phyloP scores from a whole-genome alignment of 1,139 yeast species.

The Meyerozyma carpophila region DNA sequence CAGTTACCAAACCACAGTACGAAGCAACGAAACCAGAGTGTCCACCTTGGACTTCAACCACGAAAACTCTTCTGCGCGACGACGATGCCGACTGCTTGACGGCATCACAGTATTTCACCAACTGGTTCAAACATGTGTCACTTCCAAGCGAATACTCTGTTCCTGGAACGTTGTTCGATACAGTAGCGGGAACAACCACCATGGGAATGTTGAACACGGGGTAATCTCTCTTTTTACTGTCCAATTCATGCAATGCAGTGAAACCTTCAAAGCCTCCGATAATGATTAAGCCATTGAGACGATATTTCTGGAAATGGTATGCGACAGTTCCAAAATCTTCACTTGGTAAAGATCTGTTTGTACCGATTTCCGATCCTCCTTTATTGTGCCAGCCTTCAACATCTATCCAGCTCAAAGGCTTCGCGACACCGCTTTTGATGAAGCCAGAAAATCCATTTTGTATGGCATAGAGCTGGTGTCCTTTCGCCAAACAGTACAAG shows the following conservation, averaged over 20 bases:
- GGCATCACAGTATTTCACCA: slow-evolving; percentile 90
- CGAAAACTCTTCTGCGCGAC: slow-evolving; percentile 89
- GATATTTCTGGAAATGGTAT: slow-evolving; percentile 78
- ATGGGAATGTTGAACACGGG: slow-evolving; percentile 93
- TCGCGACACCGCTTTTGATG: slow-evolving; percentile 71
- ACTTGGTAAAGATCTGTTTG: slow-evolving; percentile 82
- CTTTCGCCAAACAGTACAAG: slow-evolving; percentile 82
- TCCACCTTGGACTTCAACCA: slow-evolving; percentile 97
- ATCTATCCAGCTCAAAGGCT: slow-evolving; percentile 75
- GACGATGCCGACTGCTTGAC: slow-evolving; percentile 94
- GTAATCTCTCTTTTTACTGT: slow-evolving; percentile 63
- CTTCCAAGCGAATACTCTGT: slow-evolving; percentile 91
- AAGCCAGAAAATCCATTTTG: slow-evolving; percentile 93
- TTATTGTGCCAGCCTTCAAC: slow-evolving; percentile 85
- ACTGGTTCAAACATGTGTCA: slow-evolving; percentile 88
- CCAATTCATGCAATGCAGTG: slow-evolving; percentile 73
- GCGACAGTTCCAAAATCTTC: slow-evolving; percentile 86
- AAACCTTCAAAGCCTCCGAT: slow-evolving; percentile 97
- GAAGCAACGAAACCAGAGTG: slow-evolving; percentile 92
- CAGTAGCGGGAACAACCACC: slow-evolving; percentile 91
- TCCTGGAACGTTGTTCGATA: slow-evolving; percentile 97
- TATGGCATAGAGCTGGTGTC: slow-evolving; percentile 83
- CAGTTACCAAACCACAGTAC: slow-evolving; percentile 81
- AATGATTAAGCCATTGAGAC: slow-evolving; percentile 78
- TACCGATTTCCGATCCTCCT: slow-evolving; percentile 96